A percentile compares a stretch with the other conserved stretches of the same genome.
phyloP scores from a whole-genome alignment of 202 grass and related monocot genomes.

The Setaria viridis region DNA sequence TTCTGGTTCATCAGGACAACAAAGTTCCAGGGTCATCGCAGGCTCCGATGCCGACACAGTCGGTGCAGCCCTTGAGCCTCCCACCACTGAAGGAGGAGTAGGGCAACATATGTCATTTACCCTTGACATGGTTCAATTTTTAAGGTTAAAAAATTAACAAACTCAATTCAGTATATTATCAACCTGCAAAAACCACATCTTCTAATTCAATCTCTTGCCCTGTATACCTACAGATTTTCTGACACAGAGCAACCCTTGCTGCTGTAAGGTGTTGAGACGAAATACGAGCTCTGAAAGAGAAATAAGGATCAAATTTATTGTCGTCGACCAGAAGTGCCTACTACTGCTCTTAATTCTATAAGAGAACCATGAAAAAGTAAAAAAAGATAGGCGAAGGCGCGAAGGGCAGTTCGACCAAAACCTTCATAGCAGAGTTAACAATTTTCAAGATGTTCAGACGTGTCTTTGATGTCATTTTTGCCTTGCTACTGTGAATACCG shows the following conservation, averaged over 20 bases:
- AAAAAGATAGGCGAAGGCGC: background rate
- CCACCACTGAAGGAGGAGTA: background rate
- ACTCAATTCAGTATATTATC: background rate
- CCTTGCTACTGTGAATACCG: no score
- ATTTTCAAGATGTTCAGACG: no score
- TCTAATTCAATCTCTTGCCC: background rate
- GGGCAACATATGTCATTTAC: no score
- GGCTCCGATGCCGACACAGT: background rate
- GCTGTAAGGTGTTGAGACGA: background rate
- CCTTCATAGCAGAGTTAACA: background rate
- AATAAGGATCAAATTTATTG: no score
- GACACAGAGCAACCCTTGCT: background rate
- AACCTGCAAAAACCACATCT: slow-evolving; percentile 5
- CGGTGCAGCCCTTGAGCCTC: background rate
- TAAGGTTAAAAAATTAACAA: slow-evolving; percentile 19
- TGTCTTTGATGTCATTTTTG: background rate
- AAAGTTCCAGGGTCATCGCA: background rate
- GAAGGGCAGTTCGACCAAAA: no score
- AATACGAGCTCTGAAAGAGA: no score
- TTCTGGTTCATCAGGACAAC: slow-evolving; percentile 36
- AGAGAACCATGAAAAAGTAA: background rate
- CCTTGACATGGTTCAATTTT: background rate
- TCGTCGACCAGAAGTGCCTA: no score
- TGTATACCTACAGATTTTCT: slow-evolving; percentile 16
- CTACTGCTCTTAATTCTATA: no score